A percentile compares a stretch with the other conserved stretches of the same genome.
Conservation (phyloP, 352 stramenopile species). For the Pythium apleroticum region DNA sequence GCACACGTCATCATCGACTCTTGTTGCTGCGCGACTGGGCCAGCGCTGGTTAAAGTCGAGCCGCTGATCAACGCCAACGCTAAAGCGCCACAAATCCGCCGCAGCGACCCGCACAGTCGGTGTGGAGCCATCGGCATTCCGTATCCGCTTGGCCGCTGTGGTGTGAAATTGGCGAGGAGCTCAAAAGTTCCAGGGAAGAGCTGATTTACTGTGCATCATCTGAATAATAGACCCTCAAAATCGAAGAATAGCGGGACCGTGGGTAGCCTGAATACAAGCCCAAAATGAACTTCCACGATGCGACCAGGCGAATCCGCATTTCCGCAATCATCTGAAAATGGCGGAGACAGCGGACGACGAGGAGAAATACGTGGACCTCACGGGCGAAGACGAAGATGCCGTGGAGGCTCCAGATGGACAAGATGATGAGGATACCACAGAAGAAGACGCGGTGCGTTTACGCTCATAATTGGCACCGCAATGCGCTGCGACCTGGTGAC, state of each 20-base stretch:
- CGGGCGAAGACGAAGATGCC: conserved; percentile 8
- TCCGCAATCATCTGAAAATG: background rate
- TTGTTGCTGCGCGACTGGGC: background rate
- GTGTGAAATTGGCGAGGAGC: background rate
- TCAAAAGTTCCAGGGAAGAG: conserved; percentile 16
- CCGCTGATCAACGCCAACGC: background rate
- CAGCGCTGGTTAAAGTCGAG: too few species aligned
- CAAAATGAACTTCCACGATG: conserved; percentile 1
- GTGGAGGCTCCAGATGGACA: conserved; percentile 18
- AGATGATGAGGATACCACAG: conserved; percentile 15
- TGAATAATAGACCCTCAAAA: background rate
- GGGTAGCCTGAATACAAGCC: conserved; percentile 2
- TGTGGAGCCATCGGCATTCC: background rate
- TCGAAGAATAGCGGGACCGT: background rate
- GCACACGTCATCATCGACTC: conserved; percentile 1
- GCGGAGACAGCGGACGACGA: conserved; percentile 14
- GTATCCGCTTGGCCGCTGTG: background rate
- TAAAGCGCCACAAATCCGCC: background rate
- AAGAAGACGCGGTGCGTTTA: conserved; percentile 31
- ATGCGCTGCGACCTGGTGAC: background rate
- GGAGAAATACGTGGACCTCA: conserved; percentile 13
- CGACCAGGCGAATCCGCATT: background rate
- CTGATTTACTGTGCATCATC: background rate
- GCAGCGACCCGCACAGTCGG: background rate
- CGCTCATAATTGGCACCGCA: background rate